A percentile compares a stretch with the other conserved stretches of the same genome.
phyloP scores from a whole-genome alignment of 2,329 filamentous ascomycete species.

The Arthrobotrys conoides region DNA sequence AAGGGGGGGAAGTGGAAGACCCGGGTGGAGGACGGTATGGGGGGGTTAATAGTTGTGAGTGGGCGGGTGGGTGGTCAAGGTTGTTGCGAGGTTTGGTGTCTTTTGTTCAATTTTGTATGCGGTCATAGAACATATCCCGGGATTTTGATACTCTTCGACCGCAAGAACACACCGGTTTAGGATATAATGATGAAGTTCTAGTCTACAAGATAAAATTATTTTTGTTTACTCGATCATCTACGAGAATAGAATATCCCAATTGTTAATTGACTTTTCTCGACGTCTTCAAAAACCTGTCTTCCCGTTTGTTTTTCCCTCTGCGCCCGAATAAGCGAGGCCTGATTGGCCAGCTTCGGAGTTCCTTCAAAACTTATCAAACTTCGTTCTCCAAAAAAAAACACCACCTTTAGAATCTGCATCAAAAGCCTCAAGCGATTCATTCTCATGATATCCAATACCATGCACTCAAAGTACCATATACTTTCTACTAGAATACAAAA shows the following conservation, averaged over 20 bases:
- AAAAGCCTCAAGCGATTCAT: neutral
- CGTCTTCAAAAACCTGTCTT: neutral
- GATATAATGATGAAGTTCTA: neutral
- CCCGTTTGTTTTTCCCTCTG: neutral
- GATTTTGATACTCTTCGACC: too few relatives aligned
- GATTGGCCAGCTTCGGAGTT: slow-evolving; percentile 45
- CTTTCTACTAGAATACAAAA: neutral
- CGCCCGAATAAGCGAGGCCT: slow-evolving; percentile 55
- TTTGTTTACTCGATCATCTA: neutral
- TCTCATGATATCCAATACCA: slow-evolving; percentile 6
- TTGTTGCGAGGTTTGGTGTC: slow-evolving; percentile 21
- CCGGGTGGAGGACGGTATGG: neutral
- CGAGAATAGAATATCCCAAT: neutral
- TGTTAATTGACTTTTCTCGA: neutral
- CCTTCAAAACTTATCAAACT: neutral
- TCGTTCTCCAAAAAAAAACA: neutral
- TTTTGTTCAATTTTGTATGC: slow-evolving; percentile 35
- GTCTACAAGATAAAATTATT: neutral
- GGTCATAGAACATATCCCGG: slow-evolving; percentile 9
- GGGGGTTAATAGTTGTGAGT: neutral
- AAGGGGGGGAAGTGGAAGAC: neutral
- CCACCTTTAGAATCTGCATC: neutral
- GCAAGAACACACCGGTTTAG: too few relatives aligned
- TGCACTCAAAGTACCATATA: slow-evolving; percentile 13
- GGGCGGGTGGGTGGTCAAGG: neutral